phyloP scores from a whole-genome alignment of 2,329 filamentous ascomycete genomes.

The Aspergillus texensis region DNA sequence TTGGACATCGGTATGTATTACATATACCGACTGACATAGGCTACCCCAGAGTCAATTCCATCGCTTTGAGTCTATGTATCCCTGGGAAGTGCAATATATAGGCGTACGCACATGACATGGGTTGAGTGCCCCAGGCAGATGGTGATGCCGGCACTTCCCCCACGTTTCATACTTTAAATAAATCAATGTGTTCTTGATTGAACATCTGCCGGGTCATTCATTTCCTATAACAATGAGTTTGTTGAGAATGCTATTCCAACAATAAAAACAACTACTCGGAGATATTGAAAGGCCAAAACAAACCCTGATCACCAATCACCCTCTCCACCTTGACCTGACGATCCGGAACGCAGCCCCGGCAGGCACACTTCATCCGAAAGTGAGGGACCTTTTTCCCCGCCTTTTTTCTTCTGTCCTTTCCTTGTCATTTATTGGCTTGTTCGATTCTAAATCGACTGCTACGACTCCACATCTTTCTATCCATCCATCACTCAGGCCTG shows the following conservation, averaged over 20 bases:
- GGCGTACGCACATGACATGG: not conserved
- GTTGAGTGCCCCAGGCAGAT: not conserved
- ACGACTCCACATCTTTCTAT: not conserved
- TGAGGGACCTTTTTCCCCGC: conserved; percentile 1
- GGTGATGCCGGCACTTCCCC: not conserved
- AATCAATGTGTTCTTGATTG: not conserved
- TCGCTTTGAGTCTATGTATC: not conserved
- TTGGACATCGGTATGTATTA: not conserved
- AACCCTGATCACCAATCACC: not conserved
- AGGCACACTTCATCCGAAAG: not conserved
- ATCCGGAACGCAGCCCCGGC: conserved; percentile 9
- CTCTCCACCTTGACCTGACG: conserved; percentile 9
- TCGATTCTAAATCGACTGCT: not conserved
- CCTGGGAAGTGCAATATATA: not conserved
- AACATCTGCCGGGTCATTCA: not conserved
- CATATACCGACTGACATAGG: not conserved
- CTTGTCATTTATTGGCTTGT: not conserved
- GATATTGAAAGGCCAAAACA: not conserved
- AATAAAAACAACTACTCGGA: too few species aligned
- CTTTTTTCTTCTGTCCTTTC: conserved; percentile 1
- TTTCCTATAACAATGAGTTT: not conserved
- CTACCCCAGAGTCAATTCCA: not conserved
- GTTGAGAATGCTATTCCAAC: not conserved
- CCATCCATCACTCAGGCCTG: not conserved
- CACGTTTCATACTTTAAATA: not conserved